A percentile compares a stretch with the other conserved stretches of the same genome.
These are phyloP conservation scores for Penicillium steckii DNA, from an alignment of 495 filamentous ascomycete species.

Conservation along the genomic window DNA sequence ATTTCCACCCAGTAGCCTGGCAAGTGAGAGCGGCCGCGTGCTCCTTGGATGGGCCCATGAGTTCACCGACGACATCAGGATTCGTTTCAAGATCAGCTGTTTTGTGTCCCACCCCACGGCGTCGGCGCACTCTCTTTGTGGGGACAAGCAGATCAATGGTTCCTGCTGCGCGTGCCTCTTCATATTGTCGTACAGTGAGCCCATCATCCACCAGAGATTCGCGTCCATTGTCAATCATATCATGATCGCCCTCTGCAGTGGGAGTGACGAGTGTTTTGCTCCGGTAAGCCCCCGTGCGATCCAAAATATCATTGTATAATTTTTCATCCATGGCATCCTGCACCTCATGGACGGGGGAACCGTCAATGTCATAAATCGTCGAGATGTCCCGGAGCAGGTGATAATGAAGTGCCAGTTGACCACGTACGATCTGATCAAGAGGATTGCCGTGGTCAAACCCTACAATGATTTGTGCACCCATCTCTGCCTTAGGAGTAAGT, in stretches of 20 bases:
- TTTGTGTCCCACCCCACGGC: constrained; percentile 46
- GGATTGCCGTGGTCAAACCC: constrained; percentile 96
- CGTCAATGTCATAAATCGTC: constrained; percentile 87
- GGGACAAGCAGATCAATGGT: constrained; percentile 43
- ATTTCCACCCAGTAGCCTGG: constrained; percentile 74
- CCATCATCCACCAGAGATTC: constrained; percentile 72
- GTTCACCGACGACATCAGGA: constrained; percentile 51
- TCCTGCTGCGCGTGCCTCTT: constrained; percentile 51
- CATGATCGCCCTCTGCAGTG: constrained; percentile 80
- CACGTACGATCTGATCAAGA: constrained; percentile 82
- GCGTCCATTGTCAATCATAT: constrained; percentile 77
- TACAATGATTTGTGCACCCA: constrained; percentile 96
- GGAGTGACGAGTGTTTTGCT: constrained; percentile 65
- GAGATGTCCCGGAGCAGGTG: constrained; percentile 81
- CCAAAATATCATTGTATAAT: constrained; percentile 90
- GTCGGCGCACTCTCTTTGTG: constrained; percentile 41
- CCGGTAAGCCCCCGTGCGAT: constrained; percentile 85
- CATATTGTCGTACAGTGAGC: constrained; percentile 68
- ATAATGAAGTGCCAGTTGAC: constrained; percentile 85
- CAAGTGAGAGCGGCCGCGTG: constrained; percentile 67
- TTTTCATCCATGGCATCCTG: constrained; percentile 82
- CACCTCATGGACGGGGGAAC: constrained; percentile 72
- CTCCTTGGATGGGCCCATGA: constrained; percentile 56
- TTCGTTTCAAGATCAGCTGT: constrained; percentile 40
- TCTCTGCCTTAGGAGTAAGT: constrained; percentile 78